Base-by-base conservation (phyloP, 106 monocot genomes). In the Acorus calamus region DNA sequence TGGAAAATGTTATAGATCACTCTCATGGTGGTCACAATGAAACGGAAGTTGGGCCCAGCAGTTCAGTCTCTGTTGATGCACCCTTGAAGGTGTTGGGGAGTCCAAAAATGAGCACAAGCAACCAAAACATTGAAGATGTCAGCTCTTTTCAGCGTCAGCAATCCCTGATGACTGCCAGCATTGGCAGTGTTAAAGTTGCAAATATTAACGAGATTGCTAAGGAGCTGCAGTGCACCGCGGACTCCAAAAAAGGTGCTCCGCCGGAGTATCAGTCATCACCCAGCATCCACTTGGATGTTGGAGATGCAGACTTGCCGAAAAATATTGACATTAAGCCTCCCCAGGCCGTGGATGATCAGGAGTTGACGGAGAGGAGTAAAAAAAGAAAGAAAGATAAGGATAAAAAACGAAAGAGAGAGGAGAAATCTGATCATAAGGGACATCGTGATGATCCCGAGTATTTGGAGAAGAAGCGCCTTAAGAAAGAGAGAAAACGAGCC, bases 11-110 rank as follows among this genome's bases (percentile, higher is more conserved):
- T 8, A 68, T 68, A 44, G 75, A 77, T n/a, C 65, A 56, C 47
- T 77, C 72, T 68, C 73, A 72, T 10, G 81, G 62, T 14, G 59
- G 53, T 51, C 81, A 43, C 57, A 82, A 83, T 69, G 84, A 85
- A 53, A 54, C 62, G 46, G 88, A 92, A 44, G n/a, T 78, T 14
- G 87, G 88, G 4, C 88, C 80, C 9, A 69, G 77, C 67, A 98
- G 85, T 64, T 92, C 98, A 12, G 79, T 92, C 14, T 98, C 98
- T 50, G 98, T 98, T 45, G 98, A 92, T 81, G 98, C 98, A 6
- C 98, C 98, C 3, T 46, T 61, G 47, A 74, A 68, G 52, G 71
- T 49, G 7, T 41, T 66, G 66, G 52, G 11, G 8, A 68, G 73
- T 49, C 84, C 79, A 53, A 72, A 62, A 14, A 28, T 66, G 2